Conservation (phyloP, 2,329 filamentous ascomycete genomes). For the Epichloe sibirici region DNA sequence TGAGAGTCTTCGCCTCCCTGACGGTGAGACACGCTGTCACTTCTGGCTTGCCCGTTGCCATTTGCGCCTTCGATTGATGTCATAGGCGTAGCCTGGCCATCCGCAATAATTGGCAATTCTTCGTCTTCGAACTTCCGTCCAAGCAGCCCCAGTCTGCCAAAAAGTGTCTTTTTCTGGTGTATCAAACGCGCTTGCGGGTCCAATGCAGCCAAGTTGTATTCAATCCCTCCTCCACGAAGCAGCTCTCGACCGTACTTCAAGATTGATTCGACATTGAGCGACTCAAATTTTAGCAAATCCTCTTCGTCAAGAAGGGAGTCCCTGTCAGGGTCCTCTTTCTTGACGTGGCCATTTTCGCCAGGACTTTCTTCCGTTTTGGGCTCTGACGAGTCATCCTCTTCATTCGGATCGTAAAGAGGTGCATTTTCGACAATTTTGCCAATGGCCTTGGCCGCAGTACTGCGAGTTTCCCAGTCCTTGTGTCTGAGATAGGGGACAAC, state of each 20-base stretch:
- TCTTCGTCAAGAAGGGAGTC: constrained; percentile 31
- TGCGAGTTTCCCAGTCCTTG: constrained; percentile 94
- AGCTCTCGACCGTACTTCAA: constrained; percentile 75
- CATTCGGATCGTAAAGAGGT: constrained; percentile 77
- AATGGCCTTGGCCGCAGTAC: constrained; percentile 84
- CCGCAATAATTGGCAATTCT: constrained; percentile 50
- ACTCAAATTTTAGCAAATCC: constrained; percentile 58
- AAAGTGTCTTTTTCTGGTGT: constrained; percentile 82
- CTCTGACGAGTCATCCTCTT: constrained; percentile 44
- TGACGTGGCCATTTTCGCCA: constrained; percentile 32
- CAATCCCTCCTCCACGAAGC: constrained; percentile 73
- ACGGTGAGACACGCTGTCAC: constrained; percentile 26
- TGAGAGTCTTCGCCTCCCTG: constrained; percentile 50
- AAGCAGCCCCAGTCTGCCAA: constrained; percentile 68
- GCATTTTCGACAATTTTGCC: constrained; percentile 90
- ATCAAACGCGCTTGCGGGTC: constrained; percentile 70
- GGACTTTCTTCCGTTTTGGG: constrained; percentile 27
- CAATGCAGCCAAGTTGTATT: constrained; percentile 70
- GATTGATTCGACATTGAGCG: constrained; percentile 66
- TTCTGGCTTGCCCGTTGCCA: constrained; percentile 19
- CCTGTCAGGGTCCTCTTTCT: constrained; percentile 50
- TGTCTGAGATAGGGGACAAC: constrained; percentile 93
- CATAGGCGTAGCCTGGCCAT: constrained; percentile 25
- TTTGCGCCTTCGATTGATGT: constrained; percentile 31
- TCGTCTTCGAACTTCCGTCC: constrained; percentile 81